Evolutionary conservation across 192 early-diverging fungal genomes (phyloP), one percentile per base, ranked within the genome.

Genomic region (Paraglomus occultum): DNA sequence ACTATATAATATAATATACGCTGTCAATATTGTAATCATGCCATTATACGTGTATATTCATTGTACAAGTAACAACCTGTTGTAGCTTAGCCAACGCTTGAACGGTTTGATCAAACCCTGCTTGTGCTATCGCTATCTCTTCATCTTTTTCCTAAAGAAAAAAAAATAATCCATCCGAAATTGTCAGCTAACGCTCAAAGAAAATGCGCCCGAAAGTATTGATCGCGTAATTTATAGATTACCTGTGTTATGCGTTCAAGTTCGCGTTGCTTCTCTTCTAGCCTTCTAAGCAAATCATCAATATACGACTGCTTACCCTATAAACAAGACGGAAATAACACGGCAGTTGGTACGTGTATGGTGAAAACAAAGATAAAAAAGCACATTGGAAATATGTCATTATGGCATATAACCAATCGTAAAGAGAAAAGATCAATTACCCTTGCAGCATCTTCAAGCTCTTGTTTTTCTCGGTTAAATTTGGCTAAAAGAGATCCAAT

Each of bases 391-490:
- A n/a, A 63, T 22, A 63, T 54, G 48, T 63, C 4, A 20, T 2
- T 1, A 17, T 18, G 10, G 14, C 2, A 57, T 10, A 10, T 15
- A 71, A 40, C 8, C 42, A 9, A 57, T 50, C 1, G 55, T 9
- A 43, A 39, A 0, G 44, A 6, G 0, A 44, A 15, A 70, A 54
- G 22, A 18, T 46, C 38, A 15, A 10, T 39, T 79, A 77, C 75
- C 73, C 80, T 87, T 17, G 75, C 67, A 8, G 79, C 74, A 71
- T 80, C 77, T 76, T 95, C 92, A 44, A 97, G 73, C 52, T 94
- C 91, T 51, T 80, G 82, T 78, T 92, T 92, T 76, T 99, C 94
- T 23, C 74, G 75, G 61, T 91, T 94, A 78, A 94, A 95, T 70
- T 88, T 85, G 50, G 83, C 84, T 46, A 94, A 79, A 70, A 98